Percentiles rank a stretch among this genome's conserved stretches.
phyloP scores from a whole-genome alignment of 495 filamentous ascomycete species.

The Trichoderma virens region DNA sequence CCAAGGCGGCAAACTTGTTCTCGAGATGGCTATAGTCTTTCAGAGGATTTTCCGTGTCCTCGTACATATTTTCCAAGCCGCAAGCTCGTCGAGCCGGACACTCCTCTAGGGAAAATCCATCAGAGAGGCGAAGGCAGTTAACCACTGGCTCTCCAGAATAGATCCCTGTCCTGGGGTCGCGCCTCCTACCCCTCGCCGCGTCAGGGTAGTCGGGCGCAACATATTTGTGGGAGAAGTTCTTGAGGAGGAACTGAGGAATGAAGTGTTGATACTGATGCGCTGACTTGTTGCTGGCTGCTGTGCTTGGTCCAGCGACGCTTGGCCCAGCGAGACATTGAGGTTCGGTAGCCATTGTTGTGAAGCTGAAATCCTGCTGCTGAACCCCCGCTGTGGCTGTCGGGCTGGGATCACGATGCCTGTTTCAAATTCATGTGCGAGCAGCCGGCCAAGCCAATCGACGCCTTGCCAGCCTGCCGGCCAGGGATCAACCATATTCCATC shows the following conservation, averaged over 20 bases:
- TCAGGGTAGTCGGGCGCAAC: not conserved
- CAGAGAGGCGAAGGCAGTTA: constrained; percentile 19
- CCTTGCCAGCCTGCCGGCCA: too few relatives aligned
- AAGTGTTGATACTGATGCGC: constrained; percentile 45
- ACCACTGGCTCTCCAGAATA: constrained; percentile 20
- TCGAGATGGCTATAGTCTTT: constrained; percentile 30
- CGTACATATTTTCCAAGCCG: constrained; percentile 38
- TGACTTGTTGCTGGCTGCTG: not conserved
- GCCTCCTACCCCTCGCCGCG: constrained; percentile 1
- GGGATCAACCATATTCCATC: too few relatives aligned
- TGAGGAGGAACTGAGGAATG: constrained; percentile 39
- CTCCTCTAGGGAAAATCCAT: constrained; percentile 20
- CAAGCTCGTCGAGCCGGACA: constrained; percentile 29
- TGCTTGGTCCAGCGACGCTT: too few relatives aligned
- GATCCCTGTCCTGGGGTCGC: constrained; percentile 18
- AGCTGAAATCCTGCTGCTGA: not conserved
- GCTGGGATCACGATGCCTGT: too few relatives aligned
- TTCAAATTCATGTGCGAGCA: too few relatives aligned
- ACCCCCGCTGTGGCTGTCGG: too few relatives aligned
- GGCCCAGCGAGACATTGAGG: too few relatives aligned
- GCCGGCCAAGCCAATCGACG: too few relatives aligned
- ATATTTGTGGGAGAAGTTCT: constrained; percentile 32
- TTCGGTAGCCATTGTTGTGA: not conserved
- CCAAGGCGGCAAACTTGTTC: constrained; percentile 28
- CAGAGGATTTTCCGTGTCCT: constrained; percentile 21